Percentiles rank a stretch among this genome's conserved stretches.
Evolutionary conservation across 1,284 basidiomycete genomes (phyloP).

Genomic region (Wallemia hederae): DNA sequence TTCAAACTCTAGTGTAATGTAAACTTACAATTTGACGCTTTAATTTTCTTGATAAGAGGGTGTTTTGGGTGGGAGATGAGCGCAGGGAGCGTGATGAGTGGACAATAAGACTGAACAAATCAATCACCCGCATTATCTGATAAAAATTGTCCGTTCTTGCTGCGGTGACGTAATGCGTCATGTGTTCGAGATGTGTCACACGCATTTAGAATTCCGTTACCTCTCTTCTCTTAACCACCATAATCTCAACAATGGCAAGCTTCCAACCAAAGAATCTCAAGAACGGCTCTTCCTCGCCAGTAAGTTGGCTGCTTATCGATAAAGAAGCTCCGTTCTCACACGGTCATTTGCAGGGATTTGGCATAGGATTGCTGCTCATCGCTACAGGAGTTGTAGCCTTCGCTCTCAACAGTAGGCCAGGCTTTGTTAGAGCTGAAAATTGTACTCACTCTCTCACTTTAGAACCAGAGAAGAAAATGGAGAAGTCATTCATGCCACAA

Average conservation of each 20-base stretch:
- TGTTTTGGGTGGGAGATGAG: too few relatives aligned
- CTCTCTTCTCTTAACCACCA: not conserved
- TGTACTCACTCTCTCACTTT: not conserved
- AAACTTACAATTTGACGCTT: too few relatives aligned
- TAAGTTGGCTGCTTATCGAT: not conserved
- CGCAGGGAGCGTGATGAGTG: too few relatives aligned
- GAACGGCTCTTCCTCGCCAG: not conserved
- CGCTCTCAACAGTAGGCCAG: not conserved
- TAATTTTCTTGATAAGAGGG: not conserved
- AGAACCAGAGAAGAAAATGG: not conserved
- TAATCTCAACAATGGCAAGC: not conserved
- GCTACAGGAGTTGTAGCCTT: not conserved
- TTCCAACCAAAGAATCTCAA: constrained; percentile 1
- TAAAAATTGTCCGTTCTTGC: too few relatives aligned
- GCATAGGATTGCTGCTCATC: not conserved
- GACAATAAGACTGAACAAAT: too few relatives aligned
- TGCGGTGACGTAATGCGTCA: not conserved
- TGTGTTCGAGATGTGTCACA: not conserved
- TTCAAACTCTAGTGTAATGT: constrained; percentile 8
- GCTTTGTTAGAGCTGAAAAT: not conserved
- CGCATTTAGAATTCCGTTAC: not conserved
- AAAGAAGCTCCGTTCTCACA: not conserved
- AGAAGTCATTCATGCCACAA: not conserved
- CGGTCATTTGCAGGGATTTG: not conserved
- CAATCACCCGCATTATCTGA: too few relatives aligned